Base-by-base conservation (phyloP, 139 green algal genomes). In the Picochlorum sp. region DNA sequence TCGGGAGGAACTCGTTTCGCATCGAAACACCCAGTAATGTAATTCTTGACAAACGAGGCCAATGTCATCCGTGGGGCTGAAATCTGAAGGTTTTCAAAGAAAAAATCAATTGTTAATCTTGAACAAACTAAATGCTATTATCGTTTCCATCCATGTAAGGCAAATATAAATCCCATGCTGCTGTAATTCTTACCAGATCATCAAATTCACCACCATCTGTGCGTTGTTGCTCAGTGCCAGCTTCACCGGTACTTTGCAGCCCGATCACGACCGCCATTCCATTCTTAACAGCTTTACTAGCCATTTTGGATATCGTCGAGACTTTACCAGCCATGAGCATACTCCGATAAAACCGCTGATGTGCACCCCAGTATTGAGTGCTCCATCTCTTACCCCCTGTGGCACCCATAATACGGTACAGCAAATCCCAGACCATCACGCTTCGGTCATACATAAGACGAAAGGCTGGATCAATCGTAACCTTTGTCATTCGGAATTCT, bases 311-410 rank as follows among this genome's bases (percentile, higher is more conserved):
- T 41, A 74, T 82, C 9, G 65, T 60, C 0, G 63, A 63, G 37
- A 90, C 84, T 73, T 91, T 96, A 41, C 70, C 59, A 10, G 85
- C 78, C 45, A 91, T 85, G 31, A 91, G 76, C 82, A 94, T 85
- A 58, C 83, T 71, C 43, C 76, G 74, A 70, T 80, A 90, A 70
- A 93, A 91, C 5, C 84, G 59, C 68, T 83, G 76, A 33, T 82
- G 68, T 18, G 73, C 65, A 0, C 52, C 68, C 69, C 70, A 89
- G 64, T 84, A 86, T 25, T 66, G 33, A 8, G 57, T 58, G 56
- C 51, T 25, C 39, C 33, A 14, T 8, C 49, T 26, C 10, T 22
- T 44, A 47, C 5, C 20, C 10, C 39, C 39, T n/a, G 22, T 47
- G 0, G 12, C 39, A 26, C 2, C 5, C 40, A 84, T 43, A 5